Conservation (phyloP, 2,329 filamentous ascomycete genomes). For the Akanthomyces uredinophilus region DNA sequence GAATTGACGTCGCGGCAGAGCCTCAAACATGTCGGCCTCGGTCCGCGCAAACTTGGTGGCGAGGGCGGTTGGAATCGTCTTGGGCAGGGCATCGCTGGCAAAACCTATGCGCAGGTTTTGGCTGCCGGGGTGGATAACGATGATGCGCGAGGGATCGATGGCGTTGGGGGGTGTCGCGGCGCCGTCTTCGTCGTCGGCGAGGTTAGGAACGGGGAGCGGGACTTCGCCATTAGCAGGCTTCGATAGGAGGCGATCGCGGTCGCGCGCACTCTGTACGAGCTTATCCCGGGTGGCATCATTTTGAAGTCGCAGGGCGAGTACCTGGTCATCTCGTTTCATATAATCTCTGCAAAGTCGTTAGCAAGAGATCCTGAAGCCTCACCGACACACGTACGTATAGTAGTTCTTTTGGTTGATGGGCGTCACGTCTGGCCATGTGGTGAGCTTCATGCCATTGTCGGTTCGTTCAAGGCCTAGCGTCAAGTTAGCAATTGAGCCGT, state of each 20-base stretch:
- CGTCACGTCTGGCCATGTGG: conserved; percentile 84
- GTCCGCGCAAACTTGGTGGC: conserved; percentile 72
- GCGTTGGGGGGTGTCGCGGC: conserved; percentile 53
- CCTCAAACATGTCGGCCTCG: conserved; percentile 78
- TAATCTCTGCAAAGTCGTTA: conserved; percentile 64
- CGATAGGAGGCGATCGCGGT: conserved; percentile 79
- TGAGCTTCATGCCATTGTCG: conserved; percentile 96
- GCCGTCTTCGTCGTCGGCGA: conserved; percentile 53
- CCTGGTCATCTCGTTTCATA: conserved; percentile 95
- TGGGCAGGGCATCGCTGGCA: conserved; percentile 91
- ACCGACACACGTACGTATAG: conserved; percentile 65
- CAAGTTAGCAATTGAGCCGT: not conserved
- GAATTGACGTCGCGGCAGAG: conserved; percentile 66
- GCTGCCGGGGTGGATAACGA: conserved; percentile 92
- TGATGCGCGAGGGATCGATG: conserved; percentile 77
- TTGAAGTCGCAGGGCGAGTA: conserved; percentile 81
- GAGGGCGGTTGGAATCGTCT: conserved; percentile 89
- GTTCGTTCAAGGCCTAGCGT: conserved; percentile 80
- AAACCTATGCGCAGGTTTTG: conserved; percentile 93
- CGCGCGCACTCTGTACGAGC: conserved; percentile 80
- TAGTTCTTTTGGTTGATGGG: conserved; percentile 99
- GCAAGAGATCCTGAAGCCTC: not conserved
- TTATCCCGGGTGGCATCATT: conserved; percentile 80
- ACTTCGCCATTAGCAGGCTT: conserved; percentile 65
- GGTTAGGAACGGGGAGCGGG: conserved; percentile 54